phyloP scores from a whole-genome alignment of 805 yeast genomes.

The Cyberlindnera euphorbiiphila region DNA sequence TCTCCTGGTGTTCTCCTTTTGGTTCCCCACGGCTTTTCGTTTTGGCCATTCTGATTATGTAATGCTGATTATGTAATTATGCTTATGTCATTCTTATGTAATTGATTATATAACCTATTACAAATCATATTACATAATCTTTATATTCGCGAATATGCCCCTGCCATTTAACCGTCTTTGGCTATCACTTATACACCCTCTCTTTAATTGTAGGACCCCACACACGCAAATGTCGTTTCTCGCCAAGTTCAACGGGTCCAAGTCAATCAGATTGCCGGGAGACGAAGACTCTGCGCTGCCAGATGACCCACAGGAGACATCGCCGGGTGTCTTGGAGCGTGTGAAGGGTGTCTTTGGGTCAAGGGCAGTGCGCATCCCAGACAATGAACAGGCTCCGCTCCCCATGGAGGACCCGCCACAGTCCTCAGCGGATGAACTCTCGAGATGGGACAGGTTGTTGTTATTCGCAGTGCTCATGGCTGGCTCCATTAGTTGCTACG shows the following conservation, averaged over 20 bases:
- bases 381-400: conserved; percentile 3
- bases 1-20: too few species aligned
- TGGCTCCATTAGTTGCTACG: conserved; percentile 20
- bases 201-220: too few species aligned
- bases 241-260: conserved; percentile 8
- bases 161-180: too few species aligned
- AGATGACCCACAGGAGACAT: conserved; percentile 1
- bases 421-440: conserved; percentile 9
- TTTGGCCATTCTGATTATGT: too few species aligned
- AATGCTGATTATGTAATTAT: too few species aligned
- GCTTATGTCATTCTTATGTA: too few species aligned
- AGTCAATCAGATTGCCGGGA: conserved; percentile 17
- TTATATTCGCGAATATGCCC: too few species aligned
- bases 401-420: conserved; percentile 7
- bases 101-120: too few species aligned
- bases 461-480: conserved; percentile 22
- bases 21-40: too few species aligned
- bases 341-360: conserved; percentile 3
- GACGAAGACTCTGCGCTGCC: conserved; percentile 5
- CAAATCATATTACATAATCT: too few species aligned
- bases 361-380: conserved; percentile 2
- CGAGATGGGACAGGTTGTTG: conserved; percentile 19
- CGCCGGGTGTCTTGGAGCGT: conserved; percentile 8
- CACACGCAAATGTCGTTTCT: conserved; percentile 11
- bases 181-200: too few species aligned